Evolutionary conservation across 2,329 filamentous ascomycete genomes (phyloP).

Genomic region (Hymenoscyphus scutula): DNA sequence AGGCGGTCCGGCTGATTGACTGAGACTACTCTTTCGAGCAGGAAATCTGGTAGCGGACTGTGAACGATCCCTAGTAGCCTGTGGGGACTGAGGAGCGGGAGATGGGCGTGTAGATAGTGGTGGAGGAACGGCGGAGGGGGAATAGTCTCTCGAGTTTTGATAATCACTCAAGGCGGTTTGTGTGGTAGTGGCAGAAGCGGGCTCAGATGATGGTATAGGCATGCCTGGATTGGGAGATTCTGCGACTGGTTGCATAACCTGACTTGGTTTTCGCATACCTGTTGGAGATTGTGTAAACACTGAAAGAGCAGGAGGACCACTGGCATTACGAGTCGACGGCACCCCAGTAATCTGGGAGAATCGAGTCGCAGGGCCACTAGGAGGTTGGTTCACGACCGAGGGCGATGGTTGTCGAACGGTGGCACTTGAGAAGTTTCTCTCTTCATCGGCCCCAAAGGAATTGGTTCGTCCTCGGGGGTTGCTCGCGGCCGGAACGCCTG

Average conservation of each 20-base stretch:
- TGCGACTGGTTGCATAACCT: constrained; percentile 18
- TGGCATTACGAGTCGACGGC: constrained; percentile 24
- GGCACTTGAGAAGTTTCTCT: constrained; percentile 47
- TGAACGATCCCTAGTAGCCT: constrained; percentile 25
- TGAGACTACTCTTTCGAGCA: constrained; percentile 61
- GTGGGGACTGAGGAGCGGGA: constrained; percentile 40
- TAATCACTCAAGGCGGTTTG: constrained; percentile 33
- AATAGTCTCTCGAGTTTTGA: constrained; percentile 48
- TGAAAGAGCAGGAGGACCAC: constrained; percentile 28
- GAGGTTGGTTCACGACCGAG: constrained; percentile 8
- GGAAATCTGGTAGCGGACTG: constrained; percentile 48
- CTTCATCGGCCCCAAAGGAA: constrained; percentile 55
- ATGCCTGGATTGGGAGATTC: constrained; percentile 24
- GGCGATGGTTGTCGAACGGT: constrained; percentile 24
- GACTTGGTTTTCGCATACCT: constrained; percentile 25
- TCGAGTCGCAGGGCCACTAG: constrained; percentile 28
- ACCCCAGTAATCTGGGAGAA: constrained; percentile 33
- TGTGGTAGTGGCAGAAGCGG: constrained; percentile 26
- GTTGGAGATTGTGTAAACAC: constrained; percentile 29
- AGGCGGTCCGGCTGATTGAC: constrained; percentile 42
- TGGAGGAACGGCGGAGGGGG: constrained; percentile 49
- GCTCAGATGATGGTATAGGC: background rate
- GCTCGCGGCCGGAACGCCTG: constrained; percentile 26
- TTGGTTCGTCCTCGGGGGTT: constrained; percentile 36
- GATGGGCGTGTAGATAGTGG: constrained; percentile 46